These are phyloP conservation scores for Neurospora intermedia DNA, from an alignment of 495 filamentous ascomycete species.

Conservation along the genomic window DNA sequence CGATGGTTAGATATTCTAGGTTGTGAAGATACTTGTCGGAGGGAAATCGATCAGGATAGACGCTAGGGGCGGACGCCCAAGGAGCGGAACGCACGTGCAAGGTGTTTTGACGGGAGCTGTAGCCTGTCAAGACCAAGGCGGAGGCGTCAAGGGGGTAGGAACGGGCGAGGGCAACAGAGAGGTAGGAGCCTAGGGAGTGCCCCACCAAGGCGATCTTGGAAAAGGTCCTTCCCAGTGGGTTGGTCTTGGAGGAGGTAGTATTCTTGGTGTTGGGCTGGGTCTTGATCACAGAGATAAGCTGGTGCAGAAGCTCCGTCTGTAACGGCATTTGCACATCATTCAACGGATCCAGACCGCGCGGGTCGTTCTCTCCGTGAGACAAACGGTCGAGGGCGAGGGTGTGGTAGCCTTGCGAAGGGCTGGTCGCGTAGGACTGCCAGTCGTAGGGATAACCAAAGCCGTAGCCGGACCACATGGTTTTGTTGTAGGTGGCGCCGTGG, in stretches of 20 bases:
- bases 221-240: slow-evolving; percentile 16
- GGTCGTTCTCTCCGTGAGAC: slow-evolving; percentile 10
- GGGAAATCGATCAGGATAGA: neutral
- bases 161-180: slow-evolving; percentile 8
- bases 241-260: slow-evolving; percentile 46
- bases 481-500: slow-evolving; percentile 17
- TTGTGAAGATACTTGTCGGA: neutral
- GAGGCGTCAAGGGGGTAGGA: slow-evolving; percentile 12
- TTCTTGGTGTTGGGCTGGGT: neutral
- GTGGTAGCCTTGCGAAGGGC: slow-evolving; percentile 4
- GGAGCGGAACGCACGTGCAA: neutral
- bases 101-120: neutral
- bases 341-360: slow-evolving; percentile 4
- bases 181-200: slow-evolving; percentile 16
- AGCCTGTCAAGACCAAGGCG: slow-evolving; percentile 13
- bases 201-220: slow-evolving; percentile 13
- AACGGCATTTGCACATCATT: slow-evolving; percentile 4
- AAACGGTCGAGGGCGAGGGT: slow-evolving; percentile 18
- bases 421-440: slow-evolving; percentile 11
- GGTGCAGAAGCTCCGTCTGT: slow-evolving; percentile 5
- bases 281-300: neutral
- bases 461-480: slow-evolving; percentile 9
- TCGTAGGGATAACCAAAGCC: slow-evolving; percentile 6
- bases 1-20: neutral
- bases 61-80: neutral